These are phyloP conservation scores for Ophiorrhiza pumila DNA, from an alignment of 257 asterid genomes.

Conservation along the genomic window DNA sequence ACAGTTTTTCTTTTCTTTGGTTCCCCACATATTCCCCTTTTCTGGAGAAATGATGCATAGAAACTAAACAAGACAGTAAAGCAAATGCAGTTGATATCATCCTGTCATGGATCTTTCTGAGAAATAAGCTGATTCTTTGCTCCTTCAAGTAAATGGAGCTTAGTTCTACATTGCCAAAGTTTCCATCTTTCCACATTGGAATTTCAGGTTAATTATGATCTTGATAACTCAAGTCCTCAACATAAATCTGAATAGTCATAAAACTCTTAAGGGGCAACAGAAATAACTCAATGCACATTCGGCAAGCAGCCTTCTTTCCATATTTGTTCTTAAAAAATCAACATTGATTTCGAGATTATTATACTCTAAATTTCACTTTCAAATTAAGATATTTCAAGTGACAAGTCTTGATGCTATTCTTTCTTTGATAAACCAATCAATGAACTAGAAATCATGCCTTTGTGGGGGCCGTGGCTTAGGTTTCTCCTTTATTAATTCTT, in stretches of 20 bases:
- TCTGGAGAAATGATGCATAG: neutral
- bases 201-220: neutral
- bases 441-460: slow-evolving; percentile 35
- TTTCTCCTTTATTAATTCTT: slow-evolving; percentile 44
- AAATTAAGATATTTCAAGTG: neutral
- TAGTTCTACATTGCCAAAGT: neutral
- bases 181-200: neutral
- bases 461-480: slow-evolving; percentile 38
- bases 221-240: no score
- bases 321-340: neutral
- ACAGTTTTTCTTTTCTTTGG: neutral
- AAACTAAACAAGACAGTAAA: neutral
- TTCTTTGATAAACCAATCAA: neutral
- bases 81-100: neutral
- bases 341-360: neutral
- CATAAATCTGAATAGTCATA: neutral
- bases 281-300: neutral
- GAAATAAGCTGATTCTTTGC: neutral
- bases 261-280: neutral
- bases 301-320: neutral
- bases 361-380: neutral
- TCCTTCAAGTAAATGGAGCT: neutral
- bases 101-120: neutral
- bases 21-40: neutral
- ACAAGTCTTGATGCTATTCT: neutral